Base-by-base conservation (phyloP, 495 filamentous ascomycete genomes). In the Neurospora terricola region DNA sequence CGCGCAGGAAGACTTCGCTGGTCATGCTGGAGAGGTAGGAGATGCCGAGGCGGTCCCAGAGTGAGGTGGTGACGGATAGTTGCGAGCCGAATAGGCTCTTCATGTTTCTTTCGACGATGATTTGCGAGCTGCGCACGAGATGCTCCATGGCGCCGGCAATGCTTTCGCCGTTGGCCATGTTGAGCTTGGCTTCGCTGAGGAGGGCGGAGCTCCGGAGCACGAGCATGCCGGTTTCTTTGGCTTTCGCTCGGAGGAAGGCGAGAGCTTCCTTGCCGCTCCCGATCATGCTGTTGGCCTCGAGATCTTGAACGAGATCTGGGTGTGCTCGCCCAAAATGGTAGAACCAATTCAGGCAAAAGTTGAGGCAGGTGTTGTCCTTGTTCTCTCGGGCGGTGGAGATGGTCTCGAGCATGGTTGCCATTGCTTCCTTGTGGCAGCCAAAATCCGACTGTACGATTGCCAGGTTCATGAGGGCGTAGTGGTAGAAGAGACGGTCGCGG, bases 291-390 rank as follows among this genome's bases (percentile, higher is more conserved):
- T 86, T 89, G 48, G 91, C 89, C 45, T 91, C 89, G 1, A 92
- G 84, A 59, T 90, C 88, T 38, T 86, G 87, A 76, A 95, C 90
- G 62, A 94, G 86, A 68, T 89, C 86, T 0, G 94, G 94, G 79
- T 96, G 94, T 0, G 92, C 89, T 77, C 93, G 91, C 38, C 91
- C 90, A 76, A 99, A 95, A 79, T 98, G 94, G 80, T 96, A 96
- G n/a, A 98, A 86, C 96, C 96, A 99, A 79, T 93, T 97, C 75
- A 98, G 88, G 62, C 93, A 93, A 82, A 97, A 98, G 81, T 97
- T 98, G 43, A 99, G 84, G 78, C 96, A 98, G 9, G 87, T 89
- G 86, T 92, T 92, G 76, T 99, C 96, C 73, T 93, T 90, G 76
- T 96, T 96, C 81, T 98, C 96, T 72, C 95, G 86, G 0, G 96